These are phyloP conservation scores for Myxozyma neglecta DNA, from an alignment of 805 yeast genomes.

Conservation along the genomic window DNA sequence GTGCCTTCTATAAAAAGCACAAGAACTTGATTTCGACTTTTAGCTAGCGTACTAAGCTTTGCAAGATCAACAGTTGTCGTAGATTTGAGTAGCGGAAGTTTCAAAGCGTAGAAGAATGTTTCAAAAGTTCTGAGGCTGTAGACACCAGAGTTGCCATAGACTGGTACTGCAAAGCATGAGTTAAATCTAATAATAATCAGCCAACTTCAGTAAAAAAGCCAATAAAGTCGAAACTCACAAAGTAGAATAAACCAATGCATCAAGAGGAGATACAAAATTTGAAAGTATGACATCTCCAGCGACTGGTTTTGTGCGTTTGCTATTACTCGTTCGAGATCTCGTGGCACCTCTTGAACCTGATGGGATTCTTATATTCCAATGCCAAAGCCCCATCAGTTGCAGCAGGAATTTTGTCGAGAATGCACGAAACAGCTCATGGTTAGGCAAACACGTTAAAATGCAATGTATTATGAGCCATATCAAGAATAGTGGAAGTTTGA, in stretches of 20 bases:
- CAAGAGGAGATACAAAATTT: constrained; percentile 62
- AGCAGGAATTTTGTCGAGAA: constrained; percentile 1
- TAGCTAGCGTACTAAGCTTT: constrained; percentile 32
- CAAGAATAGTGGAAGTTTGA: constrained; percentile 22
- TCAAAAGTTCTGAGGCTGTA: constrained; percentile 11
- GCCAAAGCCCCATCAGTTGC: constrained; percentile 37
- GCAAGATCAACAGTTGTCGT: constrained; percentile 17
- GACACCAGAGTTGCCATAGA: constrained; percentile 39
- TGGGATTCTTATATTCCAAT: constrained; percentile 49
- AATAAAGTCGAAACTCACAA: constrained; percentile 12
- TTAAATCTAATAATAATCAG: constrained; percentile 36
- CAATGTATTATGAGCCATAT: neutral
- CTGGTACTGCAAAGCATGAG: constrained; percentile 46
- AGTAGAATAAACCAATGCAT: constrained; percentile 45
- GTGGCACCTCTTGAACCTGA: constrained; percentile 40
- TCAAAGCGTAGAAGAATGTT: constrained; percentile 20
- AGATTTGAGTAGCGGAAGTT: constrained; percentile 30
- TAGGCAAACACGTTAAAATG: neutral
- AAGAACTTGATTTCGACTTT: constrained; percentile 46
- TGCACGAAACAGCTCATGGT: neutral
- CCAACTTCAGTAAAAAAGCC: too few relatives aligned
- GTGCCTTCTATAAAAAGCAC: constrained; percentile 52
- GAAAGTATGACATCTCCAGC: constrained; percentile 54
- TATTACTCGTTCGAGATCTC: constrained; percentile 41
- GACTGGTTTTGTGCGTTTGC: neutral